These are phyloP conservation scores for Diaporthe humulicola DNA, from an alignment of 2,329 filamentous ascomycete species.

Conservation along the genomic window DNA sequence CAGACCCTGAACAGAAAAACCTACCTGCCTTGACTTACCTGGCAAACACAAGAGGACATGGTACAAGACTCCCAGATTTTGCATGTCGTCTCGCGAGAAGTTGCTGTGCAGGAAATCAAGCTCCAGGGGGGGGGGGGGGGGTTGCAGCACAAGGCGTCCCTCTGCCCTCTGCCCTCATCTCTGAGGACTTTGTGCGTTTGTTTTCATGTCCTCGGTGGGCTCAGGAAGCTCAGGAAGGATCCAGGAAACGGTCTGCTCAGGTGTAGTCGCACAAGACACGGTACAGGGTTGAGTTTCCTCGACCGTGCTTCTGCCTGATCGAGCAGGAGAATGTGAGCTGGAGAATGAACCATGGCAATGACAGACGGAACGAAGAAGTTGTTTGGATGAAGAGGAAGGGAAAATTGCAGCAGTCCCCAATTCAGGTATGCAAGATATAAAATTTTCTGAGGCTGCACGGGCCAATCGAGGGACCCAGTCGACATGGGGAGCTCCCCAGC, in stretches of 20 bases:
- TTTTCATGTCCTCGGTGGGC: neutral
- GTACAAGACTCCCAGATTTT: neutral
- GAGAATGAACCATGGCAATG: neutral
- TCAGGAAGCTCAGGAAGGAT: neutral
- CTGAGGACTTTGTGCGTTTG: neutral
- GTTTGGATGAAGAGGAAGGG: neutral
- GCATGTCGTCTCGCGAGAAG: neutral
- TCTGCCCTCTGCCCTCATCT: neutral
- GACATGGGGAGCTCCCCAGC: conserved; percentile 14
- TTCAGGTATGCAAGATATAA: conserved; percentile 30
- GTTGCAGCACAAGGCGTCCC: neutral
- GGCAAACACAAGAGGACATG: neutral
- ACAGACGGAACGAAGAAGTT: neutral
- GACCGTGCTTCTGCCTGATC: neutral
- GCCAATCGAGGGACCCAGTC: conserved; percentile 26
- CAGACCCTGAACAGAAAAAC: neutral
- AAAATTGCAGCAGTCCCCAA: neutral
- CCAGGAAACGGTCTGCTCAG: neutral
- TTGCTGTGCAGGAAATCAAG: neutral
- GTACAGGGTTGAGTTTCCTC: neutral
- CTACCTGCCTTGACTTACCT: conserved; percentile 17
- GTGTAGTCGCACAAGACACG: neutral
- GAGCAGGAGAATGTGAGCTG: neutral
- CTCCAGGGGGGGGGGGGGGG: too few species aligned
- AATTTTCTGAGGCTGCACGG: conserved; percentile 34